phyloP scores from a whole-genome alignment of 352 stramenopile genomes.

The Albugo candida region DNA sequence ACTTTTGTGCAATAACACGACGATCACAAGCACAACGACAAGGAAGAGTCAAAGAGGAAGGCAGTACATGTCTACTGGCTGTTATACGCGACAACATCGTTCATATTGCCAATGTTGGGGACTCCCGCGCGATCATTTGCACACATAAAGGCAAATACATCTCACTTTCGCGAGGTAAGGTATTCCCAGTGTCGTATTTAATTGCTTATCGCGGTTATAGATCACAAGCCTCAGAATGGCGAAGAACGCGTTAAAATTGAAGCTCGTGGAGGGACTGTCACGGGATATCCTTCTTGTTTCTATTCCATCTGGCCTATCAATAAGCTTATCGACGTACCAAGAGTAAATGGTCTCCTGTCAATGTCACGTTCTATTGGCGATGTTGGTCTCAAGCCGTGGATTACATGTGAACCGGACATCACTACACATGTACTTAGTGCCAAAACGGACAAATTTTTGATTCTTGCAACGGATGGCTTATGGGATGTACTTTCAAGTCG shows the following conservation, averaged over 20 bases:
- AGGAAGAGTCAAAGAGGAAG: slow-evolving; percentile 32
- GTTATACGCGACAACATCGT: slow-evolving; percentile 44
- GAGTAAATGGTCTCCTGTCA: slow-evolving; percentile 57
- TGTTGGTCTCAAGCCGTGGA: slow-evolving; percentile 46
- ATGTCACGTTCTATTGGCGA: slow-evolving; percentile 75
- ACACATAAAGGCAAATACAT: slow-evolving; percentile 35
- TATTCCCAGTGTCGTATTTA: neutral
- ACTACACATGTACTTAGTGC: slow-evolving; percentile 29
- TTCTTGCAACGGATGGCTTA: slow-evolving; percentile 61
- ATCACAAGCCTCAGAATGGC: slow-evolving; percentile 68
- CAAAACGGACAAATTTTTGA: slow-evolving; percentile 44
- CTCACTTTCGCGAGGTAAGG: slow-evolving; percentile 27
- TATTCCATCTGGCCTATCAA: slow-evolving; percentile 59
- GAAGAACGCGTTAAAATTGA: slow-evolving; percentile 50
- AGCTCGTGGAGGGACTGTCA: slow-evolving; percentile 46
- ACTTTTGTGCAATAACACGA: slow-evolving; percentile 41
- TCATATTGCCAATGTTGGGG: slow-evolving; percentile 64
- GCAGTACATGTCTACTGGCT: slow-evolving; percentile 57
- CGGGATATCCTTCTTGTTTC: slow-evolving; percentile 34
- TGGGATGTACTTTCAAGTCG: slow-evolving; percentile 70
- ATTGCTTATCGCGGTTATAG: slow-evolving; percentile 5
- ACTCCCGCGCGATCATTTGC: slow-evolving; percentile 53
- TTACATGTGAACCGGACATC: slow-evolving; percentile 65
- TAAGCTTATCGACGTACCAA: slow-evolving; percentile 53
- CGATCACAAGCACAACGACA: slow-evolving; percentile 5